These are phyloP conservation scores for Brassica hybrid DNA, from an alignment of 441 rosid genomes.

Conservation along the genomic window DNA sequence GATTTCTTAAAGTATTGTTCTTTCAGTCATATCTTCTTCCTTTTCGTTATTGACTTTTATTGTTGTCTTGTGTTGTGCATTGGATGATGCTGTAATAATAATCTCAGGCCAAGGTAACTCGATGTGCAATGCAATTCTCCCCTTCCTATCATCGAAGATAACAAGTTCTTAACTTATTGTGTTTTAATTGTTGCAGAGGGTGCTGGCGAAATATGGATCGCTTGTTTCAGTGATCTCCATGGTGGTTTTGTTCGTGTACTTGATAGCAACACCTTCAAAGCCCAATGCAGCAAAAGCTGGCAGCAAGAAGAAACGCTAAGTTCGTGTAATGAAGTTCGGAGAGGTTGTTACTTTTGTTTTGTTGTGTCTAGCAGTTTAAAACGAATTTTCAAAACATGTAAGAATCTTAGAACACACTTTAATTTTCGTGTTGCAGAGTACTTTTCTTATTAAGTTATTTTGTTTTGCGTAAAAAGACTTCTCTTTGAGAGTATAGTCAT, in stretches of 20 bases:
- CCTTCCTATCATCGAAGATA: neutral
- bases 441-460: constrained; percentile 12
- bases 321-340: constrained; percentile 18
- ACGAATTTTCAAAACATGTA: constrained; percentile 29
- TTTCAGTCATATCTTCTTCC: neutral
- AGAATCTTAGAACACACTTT: constrained; percentile 30
- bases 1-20: neutral
- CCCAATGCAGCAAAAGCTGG: constrained; percentile 55
- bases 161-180: neutral
- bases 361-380: constrained; percentile 25
- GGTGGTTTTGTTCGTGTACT: constrained; percentile 67
- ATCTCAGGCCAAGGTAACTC: constrained; percentile 5
- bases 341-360: constrained; percentile 13
- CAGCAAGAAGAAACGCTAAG: constrained; percentile 84
- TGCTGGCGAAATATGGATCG: constrained; percentile 80
- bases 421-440: constrained; percentile 23
- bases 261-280: constrained; percentile 60
- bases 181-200: constrained; percentile 30
- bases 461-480: constrained; percentile 9
- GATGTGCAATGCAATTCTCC: neutral
- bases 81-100: neutral
- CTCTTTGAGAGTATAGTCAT: constrained; percentile 4
- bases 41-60: neutral
- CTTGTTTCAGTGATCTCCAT: constrained; percentile 77
- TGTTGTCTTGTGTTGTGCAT: neutral